phyloP scores from a whole-genome alignment of 495 filamentous ascomycete species.

The Aspergillus bridgeri region DNA sequence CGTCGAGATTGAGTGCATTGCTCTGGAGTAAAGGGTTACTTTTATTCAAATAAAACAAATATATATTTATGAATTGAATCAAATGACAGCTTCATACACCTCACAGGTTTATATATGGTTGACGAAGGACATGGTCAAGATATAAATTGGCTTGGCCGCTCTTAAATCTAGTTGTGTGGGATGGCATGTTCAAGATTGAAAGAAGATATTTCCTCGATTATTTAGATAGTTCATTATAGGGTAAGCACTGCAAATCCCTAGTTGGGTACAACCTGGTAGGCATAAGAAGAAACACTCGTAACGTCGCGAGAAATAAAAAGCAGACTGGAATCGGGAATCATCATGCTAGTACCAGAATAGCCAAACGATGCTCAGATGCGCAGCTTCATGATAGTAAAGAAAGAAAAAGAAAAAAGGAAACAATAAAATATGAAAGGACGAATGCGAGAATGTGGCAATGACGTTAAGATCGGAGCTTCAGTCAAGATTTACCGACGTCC shows the following conservation, averaged over 20 bases:
- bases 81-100: no score
- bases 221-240: slow-evolving; percentile 3
- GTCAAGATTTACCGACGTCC: slow-evolving; percentile 31
- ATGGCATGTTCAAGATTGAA: neutral
- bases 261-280: slow-evolving; percentile 1
- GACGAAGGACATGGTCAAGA: no score
- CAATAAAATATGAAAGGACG: neutral
- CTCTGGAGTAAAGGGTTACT: slow-evolving; percentile 44
- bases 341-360: slow-evolving; percentile 6
- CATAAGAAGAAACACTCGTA: slow-evolving; percentile 4
- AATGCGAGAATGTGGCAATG: slow-evolving; percentile 3
- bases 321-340: slow-evolving; percentile 11
- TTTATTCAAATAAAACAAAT: neutral
- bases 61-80: slow-evolving; percentile 7
- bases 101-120: no score
- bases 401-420: neutral
- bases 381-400: slow-evolving; percentile 2
- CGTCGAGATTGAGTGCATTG: slow-evolving; percentile 89
- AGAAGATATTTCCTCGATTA: neutral
- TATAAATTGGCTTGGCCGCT: neutral
- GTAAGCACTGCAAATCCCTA: neutral
- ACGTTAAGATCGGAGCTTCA: slow-evolving; percentile 4
- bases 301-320: slow-evolving; percentile 1
- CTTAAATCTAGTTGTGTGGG: no score
- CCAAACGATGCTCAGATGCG: slow-evolving; percentile 12